phyloP scores from a whole-genome alignment of 2,329 filamentous ascomycete genomes.

The Exophiala viscosa region DNA sequence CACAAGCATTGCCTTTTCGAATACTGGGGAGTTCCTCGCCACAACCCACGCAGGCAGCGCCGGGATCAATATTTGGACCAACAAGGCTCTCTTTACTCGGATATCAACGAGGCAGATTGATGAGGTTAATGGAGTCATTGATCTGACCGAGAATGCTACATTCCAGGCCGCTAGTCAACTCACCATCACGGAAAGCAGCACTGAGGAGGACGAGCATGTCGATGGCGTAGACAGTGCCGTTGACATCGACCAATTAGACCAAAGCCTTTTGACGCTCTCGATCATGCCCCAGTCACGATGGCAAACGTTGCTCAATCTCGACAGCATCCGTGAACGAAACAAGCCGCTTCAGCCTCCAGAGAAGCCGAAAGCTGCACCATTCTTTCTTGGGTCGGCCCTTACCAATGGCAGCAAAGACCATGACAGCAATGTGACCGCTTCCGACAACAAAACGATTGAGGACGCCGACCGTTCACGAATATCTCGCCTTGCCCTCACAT shows the following conservation, averaged over 20 bases:
- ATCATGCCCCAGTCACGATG: conserved; percentile 85
- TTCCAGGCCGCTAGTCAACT: conserved; percentile 72
- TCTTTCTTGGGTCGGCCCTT: conserved; percentile 68
- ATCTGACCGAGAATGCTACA: conserved; percentile 57
- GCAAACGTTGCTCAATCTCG: conserved; percentile 90
- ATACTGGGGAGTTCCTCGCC: conserved; percentile 89
- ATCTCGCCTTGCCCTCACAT: conserved; percentile 58
- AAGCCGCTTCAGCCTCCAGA: conserved; percentile 91
- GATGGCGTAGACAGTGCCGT: conserved; percentile 46
- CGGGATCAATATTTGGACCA: conserved; percentile 94
- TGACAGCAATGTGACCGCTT: conserved; percentile 12
- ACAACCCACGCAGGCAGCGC: conserved; percentile 77
- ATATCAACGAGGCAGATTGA: conserved; percentile 81
- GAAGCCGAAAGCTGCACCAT: conserved; percentile 87
- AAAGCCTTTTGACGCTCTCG: conserved; percentile 81
- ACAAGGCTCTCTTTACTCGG: conserved; percentile 84
- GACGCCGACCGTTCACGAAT: conserved; percentile 62
- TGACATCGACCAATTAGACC: conserved; percentile 70
- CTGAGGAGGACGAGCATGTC: conserved; percentile 45
- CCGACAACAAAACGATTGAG: conserved; percentile 32
- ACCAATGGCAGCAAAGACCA: conserved; percentile 20
- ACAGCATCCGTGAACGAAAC: conserved; percentile 86
- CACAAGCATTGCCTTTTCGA: conserved; percentile 80
- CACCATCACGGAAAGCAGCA: conserved; percentile 56
- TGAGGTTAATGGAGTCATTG: conserved; percentile 67